Evolutionary conservation across 2,329 filamentous ascomycete genomes (phyloP).

Genomic region (Ophidiomyces ophidiicola): DNA sequence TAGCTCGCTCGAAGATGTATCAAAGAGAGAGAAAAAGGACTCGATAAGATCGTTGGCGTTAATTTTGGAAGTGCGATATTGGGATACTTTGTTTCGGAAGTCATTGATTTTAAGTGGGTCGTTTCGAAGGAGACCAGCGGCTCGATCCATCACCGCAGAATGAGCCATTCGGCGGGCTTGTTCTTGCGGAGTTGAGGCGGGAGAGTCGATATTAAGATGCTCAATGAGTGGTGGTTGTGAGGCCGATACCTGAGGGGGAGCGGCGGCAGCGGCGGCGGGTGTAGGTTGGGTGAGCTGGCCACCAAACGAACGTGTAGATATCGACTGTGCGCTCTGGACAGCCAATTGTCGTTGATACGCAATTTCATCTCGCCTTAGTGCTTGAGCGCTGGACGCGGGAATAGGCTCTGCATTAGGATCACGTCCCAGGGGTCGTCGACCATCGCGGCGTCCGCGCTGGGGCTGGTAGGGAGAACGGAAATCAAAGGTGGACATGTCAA

Average conservation of each 20-base stretch:
- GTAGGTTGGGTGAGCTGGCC: conserved; percentile 59
- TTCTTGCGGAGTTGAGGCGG: conserved; percentile 52
- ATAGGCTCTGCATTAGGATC: conserved; percentile 78
- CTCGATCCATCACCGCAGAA: conserved; percentile 72
- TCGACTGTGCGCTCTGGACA: conserved; percentile 74
- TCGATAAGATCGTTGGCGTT: conserved; percentile 70
- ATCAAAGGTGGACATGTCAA: conserved; percentile 81
- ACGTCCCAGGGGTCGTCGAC: conserved; percentile 54
- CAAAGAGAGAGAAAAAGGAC: conserved; percentile 74
- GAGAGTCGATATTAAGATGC: conserved; percentile 39
- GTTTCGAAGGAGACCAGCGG: conserved; percentile 65
- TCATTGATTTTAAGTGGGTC: conserved; percentile 59
- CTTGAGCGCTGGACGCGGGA: conserved; percentile 63
- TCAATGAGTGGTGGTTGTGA: conserved; percentile 35
- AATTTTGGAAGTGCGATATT: conserved; percentile 58
- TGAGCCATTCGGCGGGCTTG: conserved; percentile 71
- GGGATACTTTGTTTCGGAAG: conserved; percentile 70
- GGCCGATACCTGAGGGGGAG: conserved; percentile 18
- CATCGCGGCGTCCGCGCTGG: conserved; percentile 45
- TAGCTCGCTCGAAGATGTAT: conserved; percentile 65
- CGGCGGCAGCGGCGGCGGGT: conserved; percentile 23
- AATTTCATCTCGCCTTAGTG: conserved; percentile 71
- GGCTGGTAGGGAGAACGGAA: conserved; percentile 58
- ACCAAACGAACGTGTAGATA: conserved; percentile 69
- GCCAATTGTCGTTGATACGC: conserved; percentile 88